Evolutionary conservation across 2,329 filamentous ascomycete species (phyloP), one percentile per base, ranked within the genome.

Genomic region (Westerdykella sp.): DNA sequence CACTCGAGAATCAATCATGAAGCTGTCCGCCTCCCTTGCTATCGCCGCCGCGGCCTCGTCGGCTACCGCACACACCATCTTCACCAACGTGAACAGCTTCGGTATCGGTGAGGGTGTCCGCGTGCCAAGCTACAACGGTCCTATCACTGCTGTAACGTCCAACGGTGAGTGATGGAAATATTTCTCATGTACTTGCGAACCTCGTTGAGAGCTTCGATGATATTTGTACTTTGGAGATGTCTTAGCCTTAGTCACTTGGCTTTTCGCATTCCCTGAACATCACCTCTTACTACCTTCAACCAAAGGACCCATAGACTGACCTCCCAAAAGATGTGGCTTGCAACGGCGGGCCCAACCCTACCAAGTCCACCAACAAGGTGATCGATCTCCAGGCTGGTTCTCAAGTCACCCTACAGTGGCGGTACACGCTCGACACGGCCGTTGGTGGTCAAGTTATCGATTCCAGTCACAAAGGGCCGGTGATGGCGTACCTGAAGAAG

Each of bases 401-500:
- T 15, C 73, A 67, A 1, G 72, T 79, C 2, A 73, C 70, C 7
- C 75, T 77, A 5, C 70, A 75, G 45, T 81, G 78, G 78, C 69
- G 78, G 46, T 77, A 81, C 64, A 80, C 76, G 1, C 65, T 80
- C 11, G 64, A 60, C 5, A 56, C 55, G 0, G 74, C 25, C 9
- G 25, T 12, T 4, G 25, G 25, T 28, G 25, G 25, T 28, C 25
- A 81, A 49, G 71, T 80, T 32, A 78, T 82, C 65, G 78, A 80
- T 43, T 54, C 73, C 1, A 72, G 68, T 30, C 78, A 81, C 63
- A 71, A 76, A 51, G 77, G 77, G 1, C 77, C 76, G 15, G 76
- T 75, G 0, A 66, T 78, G 59, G 76, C 75, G 0, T 80, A 80
- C 54, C 59, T 80, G 43, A 78, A 78, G 63, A 79, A 79, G 55